Evolutionary conservation across 2,329 filamentous ascomycete species (phyloP).

Genomic region (Fusarium tricinctum): DNA sequence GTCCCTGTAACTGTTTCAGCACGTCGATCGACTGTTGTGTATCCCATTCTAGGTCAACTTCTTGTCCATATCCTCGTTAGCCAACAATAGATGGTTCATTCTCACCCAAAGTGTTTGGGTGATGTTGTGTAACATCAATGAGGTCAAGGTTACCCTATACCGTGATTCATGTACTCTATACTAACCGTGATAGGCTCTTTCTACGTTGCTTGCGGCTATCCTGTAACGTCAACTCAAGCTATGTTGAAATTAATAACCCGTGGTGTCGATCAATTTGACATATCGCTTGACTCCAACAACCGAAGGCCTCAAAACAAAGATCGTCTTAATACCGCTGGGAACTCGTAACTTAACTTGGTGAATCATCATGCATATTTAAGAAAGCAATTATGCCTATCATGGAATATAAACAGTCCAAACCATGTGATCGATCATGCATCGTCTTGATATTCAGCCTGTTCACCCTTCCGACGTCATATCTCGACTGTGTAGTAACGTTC

Average conservation of each 20-base stretch:
- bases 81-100: neutral
- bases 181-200: neutral
- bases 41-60: neutral
- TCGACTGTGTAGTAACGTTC: constrained; percentile 1
- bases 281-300: constrained; percentile 1
- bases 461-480: constrained; percentile 17
- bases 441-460: constrained; percentile 37
- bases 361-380: constrained; percentile 28
- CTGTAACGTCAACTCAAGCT: constrained; percentile 6
- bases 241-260: constrained; percentile 7
- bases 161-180: neutral
- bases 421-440: constrained; percentile 40
- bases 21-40: neutral
- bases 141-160: neutral
- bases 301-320: constrained; percentile 1
- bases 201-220: constrained; percentile 7
- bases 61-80: neutral
- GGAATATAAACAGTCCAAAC: constrained; percentile 21
- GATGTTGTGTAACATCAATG: neutral
- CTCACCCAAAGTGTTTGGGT: neutral
- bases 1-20: neutral
- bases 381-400: constrained; percentile 9
- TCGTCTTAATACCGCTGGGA: neutral
- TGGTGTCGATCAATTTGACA: constrained; percentile 5
- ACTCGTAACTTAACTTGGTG: constrained; percentile 31